A percentile compares a stretch with the other conserved stretches of the same genome.
Conservation (phyloP, 2,329 filamentous ascomycete genomes). For the Graphilbum fragrans region DNA sequence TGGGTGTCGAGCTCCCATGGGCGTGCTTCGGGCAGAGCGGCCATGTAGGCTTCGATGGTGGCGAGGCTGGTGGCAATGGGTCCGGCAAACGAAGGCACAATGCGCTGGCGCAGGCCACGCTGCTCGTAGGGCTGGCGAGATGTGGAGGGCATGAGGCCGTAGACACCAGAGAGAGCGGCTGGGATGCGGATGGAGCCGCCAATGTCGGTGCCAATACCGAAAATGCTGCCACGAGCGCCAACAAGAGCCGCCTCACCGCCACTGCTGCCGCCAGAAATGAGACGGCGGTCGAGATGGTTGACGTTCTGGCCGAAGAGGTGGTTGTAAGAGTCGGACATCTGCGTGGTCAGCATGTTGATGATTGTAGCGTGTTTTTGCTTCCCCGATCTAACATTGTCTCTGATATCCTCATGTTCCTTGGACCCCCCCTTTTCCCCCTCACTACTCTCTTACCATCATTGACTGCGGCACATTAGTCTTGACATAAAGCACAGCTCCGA, state of each 20-base stretch:
- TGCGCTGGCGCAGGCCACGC: slow-evolving; percentile 42
- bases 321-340: slow-evolving; percentile 55
- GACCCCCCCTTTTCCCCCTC: no score
- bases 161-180: slow-evolving; percentile 46
- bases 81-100: slow-evolving; percentile 51
- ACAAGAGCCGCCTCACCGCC: slow-evolving; percentile 57
- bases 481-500: slow-evolving; percentile 42
- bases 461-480: slow-evolving; percentile 47
- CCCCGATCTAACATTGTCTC: no score
- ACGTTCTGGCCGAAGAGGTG: slow-evolving; percentile 51
- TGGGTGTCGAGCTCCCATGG: slow-evolving; percentile 47
- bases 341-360: no score
- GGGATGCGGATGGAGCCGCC: slow-evolving; percentile 40
- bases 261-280: slow-evolving; percentile 53
- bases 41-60: slow-evolving; percentile 43
- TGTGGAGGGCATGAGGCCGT: slow-evolving; percentile 41
- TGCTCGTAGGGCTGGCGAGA: slow-evolving; percentile 51
- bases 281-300: slow-evolving; percentile 46
- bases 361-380: no score
- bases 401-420: no score
- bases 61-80: slow-evolving; percentile 44
- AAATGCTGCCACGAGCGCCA: slow-evolving; percentile 40
- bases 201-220: slow-evolving; percentile 56
- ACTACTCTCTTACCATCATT: no score
- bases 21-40: slow-evolving; percentile 32